Conservation (phyloP, 495 filamentous ascomycete genomes). For the Lasiosphaeria hispida region DNA sequence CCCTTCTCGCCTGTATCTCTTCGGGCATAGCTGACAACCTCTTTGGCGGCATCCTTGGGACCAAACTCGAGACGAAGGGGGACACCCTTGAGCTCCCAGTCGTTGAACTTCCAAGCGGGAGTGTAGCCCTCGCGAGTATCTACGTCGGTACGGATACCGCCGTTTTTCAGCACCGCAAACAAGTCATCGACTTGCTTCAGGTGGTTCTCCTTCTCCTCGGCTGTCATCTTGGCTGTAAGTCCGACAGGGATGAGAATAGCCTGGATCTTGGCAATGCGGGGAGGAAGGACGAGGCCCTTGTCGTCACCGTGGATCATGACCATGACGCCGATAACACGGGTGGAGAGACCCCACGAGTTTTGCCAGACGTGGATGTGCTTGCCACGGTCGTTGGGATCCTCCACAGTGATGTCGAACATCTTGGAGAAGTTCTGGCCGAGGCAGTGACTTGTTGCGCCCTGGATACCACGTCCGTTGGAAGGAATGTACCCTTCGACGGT, state of each 20-base stretch:
- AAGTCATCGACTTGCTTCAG: constrained; percentile 69
- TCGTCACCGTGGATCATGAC: constrained; percentile 96
- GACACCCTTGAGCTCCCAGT: constrained; percentile 93
- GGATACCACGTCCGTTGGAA: constrained; percentile 90
- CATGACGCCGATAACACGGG: constrained; percentile 94
- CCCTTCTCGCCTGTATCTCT: constrained; percentile 83
- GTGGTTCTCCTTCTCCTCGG: constrained; percentile 71
- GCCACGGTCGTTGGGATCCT: constrained; percentile 64
- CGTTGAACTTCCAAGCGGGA: constrained; percentile 95
- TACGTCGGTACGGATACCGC: constrained; percentile 65
- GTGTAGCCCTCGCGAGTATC: constrained; percentile 85
- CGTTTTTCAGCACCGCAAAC: constrained; percentile 58
- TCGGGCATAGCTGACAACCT: constrained; percentile 78
- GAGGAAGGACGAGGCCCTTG: constrained; percentile 88
- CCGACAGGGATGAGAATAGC: constrained; percentile 90
- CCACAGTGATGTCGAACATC: constrained; percentile 97
- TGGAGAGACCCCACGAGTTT: constrained; percentile 97
- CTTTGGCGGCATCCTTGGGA: constrained; percentile 82
- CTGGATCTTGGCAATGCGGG: constrained; percentile 79
- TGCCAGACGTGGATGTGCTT: constrained; percentile 86
- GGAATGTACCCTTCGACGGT: constrained; percentile 96
- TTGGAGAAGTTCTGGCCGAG: constrained; percentile 96
- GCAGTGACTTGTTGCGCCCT: constrained; percentile 90
- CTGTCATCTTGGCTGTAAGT: constrained; percentile 76
- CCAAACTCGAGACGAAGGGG: constrained; percentile 93